Base-by-base conservation (phyloP, 1,284 basidiomycete species). In the Trichosporon asahii region DNA sequence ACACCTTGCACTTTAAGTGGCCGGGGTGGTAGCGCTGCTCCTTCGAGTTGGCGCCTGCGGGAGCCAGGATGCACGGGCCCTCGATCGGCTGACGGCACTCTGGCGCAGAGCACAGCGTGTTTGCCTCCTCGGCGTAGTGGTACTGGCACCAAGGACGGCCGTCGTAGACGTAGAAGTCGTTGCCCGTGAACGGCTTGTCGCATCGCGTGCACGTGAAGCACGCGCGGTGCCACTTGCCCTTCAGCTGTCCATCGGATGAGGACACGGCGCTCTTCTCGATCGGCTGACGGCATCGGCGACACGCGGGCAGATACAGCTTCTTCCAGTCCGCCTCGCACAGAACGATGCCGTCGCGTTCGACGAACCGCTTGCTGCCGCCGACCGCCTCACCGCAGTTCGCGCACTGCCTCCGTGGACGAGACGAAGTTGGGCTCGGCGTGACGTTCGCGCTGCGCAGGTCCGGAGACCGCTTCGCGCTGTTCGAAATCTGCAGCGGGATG, bases 201-300 rank as follows among this genome's bases (percentile, higher is more conserved):
- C 94, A 95, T 2, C 85, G 88, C 73, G 89, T 86, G 82, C 93
- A 95, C 75, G 90, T 92, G 80, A 95, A 95, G 84, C 94, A 95
- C 55, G 90, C 89, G 68, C 89, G 88, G 80, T 95, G 93, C 83
- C 94, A 95, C 82, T 95, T 95, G 72, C 93, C 93, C 83, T 94
- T 94, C 65, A 95, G 86, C 82, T 95, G 93, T 1, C 93, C 93
- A 78, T 95, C 94, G 8, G 90, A 89, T 11, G 90, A 92, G 40
- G 91, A 93, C n/a, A 95, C 91, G 21, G 93, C 93, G 74, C 91
- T 90, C 75, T 90, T 93, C 85, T 95, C 94, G 66, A 95, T 95
- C 0, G 91, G 89, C 35, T 89, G 78, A 76, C 88, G 88, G 83
- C 93, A 95, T 66, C 92, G 87, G 44, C 93, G 91, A 79, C 93